Conservation (phyloP, 2,329 filamentous ascomycete species). For the Colletotrichum sp. region DNA sequence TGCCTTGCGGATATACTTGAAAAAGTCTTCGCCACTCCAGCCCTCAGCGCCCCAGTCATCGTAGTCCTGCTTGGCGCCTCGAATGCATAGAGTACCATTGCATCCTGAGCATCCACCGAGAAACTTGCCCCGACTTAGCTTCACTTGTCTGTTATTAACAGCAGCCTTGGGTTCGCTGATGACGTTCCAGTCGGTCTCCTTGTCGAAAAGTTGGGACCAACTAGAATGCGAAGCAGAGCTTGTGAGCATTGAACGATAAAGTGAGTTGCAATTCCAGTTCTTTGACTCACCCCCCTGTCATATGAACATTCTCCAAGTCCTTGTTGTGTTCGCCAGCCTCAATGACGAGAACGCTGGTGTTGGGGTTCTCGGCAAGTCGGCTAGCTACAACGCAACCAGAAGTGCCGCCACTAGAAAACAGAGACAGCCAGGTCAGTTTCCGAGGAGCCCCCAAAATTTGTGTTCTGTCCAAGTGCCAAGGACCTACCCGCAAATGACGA, state of each 20-base stretch:
- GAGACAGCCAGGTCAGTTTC: not conserved
- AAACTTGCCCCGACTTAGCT: constrained; percentile 53
- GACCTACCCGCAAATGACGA: constrained; percentile 14
- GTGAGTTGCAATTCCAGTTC: constrained; percentile 35
- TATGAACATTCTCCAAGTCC: constrained; percentile 53
- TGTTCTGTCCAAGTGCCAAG: not conserved
- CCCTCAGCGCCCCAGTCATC: constrained; percentile 62
- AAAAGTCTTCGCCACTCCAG: constrained; percentile 63
- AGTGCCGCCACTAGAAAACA: constrained; percentile 32
- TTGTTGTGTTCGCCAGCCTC: constrained; percentile 44
- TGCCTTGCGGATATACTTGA: constrained; percentile 60
- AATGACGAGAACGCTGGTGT: constrained; percentile 35
- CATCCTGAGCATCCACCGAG: constrained; percentile 53
- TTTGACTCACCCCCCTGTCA: constrained; percentile 52
- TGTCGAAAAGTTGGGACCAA: constrained; percentile 31
- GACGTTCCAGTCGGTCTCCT: constrained; percentile 57
- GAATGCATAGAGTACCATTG: constrained; percentile 55
- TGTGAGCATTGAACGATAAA: not conserved
- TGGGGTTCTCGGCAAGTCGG: constrained; percentile 38
- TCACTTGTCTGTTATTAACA: constrained; percentile 47
- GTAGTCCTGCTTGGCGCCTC: constrained; percentile 51
- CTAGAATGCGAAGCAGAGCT: not conserved
- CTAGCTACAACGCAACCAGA: constrained; percentile 41
- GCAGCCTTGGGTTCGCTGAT: constrained; percentile 41
- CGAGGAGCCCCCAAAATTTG: not conserved